Conservation (phyloP, 768 basidiomycete species). For the Mycena kentingensis region DNA sequence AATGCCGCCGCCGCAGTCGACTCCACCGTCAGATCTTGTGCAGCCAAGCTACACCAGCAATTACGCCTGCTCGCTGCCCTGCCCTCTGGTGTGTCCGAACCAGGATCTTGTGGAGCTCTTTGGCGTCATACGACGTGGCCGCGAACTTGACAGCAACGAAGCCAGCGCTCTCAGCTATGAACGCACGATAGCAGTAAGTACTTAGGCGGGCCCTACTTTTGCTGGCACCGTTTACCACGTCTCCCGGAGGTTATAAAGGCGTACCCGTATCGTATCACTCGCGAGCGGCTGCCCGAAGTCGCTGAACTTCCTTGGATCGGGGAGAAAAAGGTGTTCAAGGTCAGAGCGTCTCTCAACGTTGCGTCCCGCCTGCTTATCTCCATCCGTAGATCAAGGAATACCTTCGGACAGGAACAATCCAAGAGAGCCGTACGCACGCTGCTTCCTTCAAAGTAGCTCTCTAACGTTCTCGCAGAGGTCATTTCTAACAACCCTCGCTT, state of each 20-base stretch:
- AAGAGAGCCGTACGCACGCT: constrained; percentile 52
- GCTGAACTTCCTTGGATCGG: constrained; percentile 50
- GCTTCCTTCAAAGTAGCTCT: neutral
- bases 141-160: constrained; percentile 68
- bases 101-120: constrained; percentile 63
- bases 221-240: constrained; percentile 5
- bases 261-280: constrained; percentile 48
- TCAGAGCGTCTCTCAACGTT: constrained; percentile 17
- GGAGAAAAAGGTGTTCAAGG: constrained; percentile 54
- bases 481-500: constrained; percentile 55
- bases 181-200: constrained; percentile 66
- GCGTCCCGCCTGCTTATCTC: neutral
- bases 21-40: constrained; percentile 11
- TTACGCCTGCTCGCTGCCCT: constrained; percentile 64
- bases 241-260: constrained; percentile 50
- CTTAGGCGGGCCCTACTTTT: neutral
- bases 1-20: neutral
- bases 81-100: constrained; percentile 70
- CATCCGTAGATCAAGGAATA: constrained; percentile 62
- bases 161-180: constrained; percentile 73
- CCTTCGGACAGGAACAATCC: constrained; percentile 51
- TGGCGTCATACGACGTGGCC: constrained; percentile 54
- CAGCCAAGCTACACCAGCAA: constrained; percentile 39
- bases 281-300: constrained; percentile 41
- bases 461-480: constrained; percentile 40